Evolutionary conservation across 2,329 filamentous ascomycete species (phyloP).

Genomic region (Trichoderma sp.): DNA sequence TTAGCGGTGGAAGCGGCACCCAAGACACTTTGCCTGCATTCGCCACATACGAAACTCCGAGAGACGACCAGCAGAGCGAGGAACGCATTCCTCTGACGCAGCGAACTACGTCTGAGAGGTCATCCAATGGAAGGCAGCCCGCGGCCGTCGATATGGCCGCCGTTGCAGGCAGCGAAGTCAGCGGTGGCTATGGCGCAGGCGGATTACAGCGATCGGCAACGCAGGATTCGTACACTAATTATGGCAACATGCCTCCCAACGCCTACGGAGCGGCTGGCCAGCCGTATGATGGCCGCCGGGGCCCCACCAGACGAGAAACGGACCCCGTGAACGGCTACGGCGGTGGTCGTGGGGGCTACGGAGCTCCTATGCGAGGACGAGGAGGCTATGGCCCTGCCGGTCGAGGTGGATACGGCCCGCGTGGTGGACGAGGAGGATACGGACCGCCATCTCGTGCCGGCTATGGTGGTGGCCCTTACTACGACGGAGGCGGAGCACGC

Average conservation of each 20-base stretch:
- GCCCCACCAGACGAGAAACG: slow-evolving; percentile 51
- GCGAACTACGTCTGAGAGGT: slow-evolving; percentile 59
- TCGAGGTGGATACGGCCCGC: slow-evolving; percentile 34
- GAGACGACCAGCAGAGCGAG: slow-evolving; percentile 61
- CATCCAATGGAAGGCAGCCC: slow-evolving; percentile 46
- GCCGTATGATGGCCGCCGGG: slow-evolving; percentile 46
- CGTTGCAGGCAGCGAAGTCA: slow-evolving; percentile 10
- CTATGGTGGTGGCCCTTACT: slow-evolving; percentile 30
- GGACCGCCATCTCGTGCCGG: slow-evolving; percentile 33
- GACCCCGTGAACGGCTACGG: slow-evolving; percentile 43
- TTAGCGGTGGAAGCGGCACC: slow-evolving; percentile 53
- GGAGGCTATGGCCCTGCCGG: slow-evolving; percentile 45
- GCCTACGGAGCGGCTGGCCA: slow-evolving; percentile 48
- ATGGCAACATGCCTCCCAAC: slow-evolving; percentile 43
- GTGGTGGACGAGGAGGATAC: slow-evolving; percentile 32
- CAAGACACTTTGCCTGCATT: slow-evolving; percentile 53
- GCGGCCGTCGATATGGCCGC: slow-evolving; percentile 40
- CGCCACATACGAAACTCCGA: slow-evolving; percentile 66
- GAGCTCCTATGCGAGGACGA: slow-evolving; percentile 33
- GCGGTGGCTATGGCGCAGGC: slow-evolving; percentile 33
- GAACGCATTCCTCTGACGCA: slow-evolving; percentile 70
- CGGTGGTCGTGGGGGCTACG: slow-evolving; percentile 43
- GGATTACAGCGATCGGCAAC: slow-evolving; percentile 42
- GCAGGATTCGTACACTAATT: slow-evolving; percentile 65
- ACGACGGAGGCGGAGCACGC: slow-evolving; percentile 19